Percentiles rank a stretch among this genome's conserved stretches.
Evolutionary conservation across 192 early-diverging fungal species (phyloP).

Genomic region (Backusella mclennaniae): DNA sequence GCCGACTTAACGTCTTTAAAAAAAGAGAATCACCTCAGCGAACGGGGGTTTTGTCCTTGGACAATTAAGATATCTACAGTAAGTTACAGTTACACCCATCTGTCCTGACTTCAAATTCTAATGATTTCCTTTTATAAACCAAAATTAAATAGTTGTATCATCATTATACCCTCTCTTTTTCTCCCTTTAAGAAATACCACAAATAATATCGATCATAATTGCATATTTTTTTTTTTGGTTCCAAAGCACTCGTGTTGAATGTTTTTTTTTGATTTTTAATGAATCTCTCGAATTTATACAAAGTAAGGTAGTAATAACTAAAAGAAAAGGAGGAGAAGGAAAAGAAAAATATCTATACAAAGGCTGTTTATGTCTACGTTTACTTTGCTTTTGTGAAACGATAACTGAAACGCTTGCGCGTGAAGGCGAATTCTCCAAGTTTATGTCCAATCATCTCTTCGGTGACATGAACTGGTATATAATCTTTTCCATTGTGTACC

Average conservation of each 20-base stretch:
- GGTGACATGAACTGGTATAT: slow-evolving; percentile 76
- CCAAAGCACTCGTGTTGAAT: not conserved
- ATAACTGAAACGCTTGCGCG: slow-evolving; percentile 82
- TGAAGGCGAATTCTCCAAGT: slow-evolving; percentile 92
- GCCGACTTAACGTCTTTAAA: no score
- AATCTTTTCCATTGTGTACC: slow-evolving; percentile 93
- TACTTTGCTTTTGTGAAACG: slow-evolving; percentile 76
- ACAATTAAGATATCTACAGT: no score
- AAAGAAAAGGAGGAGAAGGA: not conserved
- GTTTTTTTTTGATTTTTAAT: slow-evolving; percentile 1
- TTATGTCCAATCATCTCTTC: slow-evolving; percentile 96
- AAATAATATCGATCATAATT: not conserved
- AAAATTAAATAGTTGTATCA: not conserved
- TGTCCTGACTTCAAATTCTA: no score
- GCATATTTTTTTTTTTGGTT: not conserved
- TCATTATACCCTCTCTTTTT: not conserved
- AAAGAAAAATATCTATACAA: not conserved
- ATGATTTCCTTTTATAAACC: no score
- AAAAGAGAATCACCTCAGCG: no score
- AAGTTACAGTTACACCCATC: no score
- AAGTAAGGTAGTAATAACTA: not conserved
- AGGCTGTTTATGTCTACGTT: slow-evolving; percentile 40
- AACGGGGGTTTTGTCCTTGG: no score
- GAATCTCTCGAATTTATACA: not conserved
- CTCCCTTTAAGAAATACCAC: not conserved